phyloP scores from a whole-genome alignment of 345 rosid genomes.

The Laguncularia racemosa region DNA sequence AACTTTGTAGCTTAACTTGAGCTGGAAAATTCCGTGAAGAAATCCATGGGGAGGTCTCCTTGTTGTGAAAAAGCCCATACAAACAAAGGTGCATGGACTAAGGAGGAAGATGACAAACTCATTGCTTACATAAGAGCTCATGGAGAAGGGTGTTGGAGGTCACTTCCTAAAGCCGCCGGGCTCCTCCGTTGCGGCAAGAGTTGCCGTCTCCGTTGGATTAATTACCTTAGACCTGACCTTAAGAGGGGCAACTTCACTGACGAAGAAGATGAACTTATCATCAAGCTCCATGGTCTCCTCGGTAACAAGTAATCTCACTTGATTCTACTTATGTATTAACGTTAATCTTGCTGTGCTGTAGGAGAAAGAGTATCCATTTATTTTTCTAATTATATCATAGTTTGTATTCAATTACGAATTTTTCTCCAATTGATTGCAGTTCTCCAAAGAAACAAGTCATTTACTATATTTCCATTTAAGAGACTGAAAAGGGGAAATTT shows the following conservation, averaged over 20 bases:
- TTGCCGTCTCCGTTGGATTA: slow-evolving; percentile 76
- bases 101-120: slow-evolving; percentile 76
- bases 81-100: slow-evolving; percentile 80
- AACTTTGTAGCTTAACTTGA: neutral
- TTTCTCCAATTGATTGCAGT: too few relatives aligned
- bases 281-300: slow-evolving; percentile 65
- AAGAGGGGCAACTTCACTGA: slow-evolving; percentile 69
- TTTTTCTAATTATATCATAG: too few relatives aligned
- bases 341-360: too few relatives aligned
- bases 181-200: slow-evolving; percentile 71
- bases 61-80: slow-evolving; percentile 80
- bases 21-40: neutral
- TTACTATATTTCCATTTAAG: too few relatives aligned
- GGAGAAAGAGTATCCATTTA: too few relatives aligned
- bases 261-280: slow-evolving; percentile 68
- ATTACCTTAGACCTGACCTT: slow-evolving; percentile 65
- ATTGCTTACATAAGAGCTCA: slow-evolving; percentile 57
- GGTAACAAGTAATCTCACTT: slow-evolving; percentile 60
- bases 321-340: neutral
- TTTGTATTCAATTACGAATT: too few relatives aligned
- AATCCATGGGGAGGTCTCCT: slow-evolving; percentile 72
- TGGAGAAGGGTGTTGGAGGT: slow-evolving; percentile 78
- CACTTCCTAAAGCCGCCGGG: slow-evolving; percentile 78
- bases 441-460: too few relatives aligned
- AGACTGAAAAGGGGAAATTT: too few relatives aligned